Evolutionary conservation across 768 basidiomycete genomes (phyloP), one percentile per base, ranked within the genome.

Genomic region (Tylopilus plumbeoviolaceoides): DNA sequence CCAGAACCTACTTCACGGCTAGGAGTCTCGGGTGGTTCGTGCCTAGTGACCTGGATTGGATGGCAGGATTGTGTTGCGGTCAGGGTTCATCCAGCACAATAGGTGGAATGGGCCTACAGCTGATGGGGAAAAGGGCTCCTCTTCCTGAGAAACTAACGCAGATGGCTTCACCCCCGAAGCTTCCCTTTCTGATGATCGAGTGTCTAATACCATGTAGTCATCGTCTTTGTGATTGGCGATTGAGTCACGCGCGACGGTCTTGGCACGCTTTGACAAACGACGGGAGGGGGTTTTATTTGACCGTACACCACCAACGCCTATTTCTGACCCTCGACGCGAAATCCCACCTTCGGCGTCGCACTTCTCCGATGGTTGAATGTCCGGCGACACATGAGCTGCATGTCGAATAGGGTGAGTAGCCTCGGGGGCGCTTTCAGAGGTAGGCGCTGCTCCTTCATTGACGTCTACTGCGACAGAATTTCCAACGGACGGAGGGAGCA

Each of bases 221-320:
- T 9, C 42, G 23, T 40, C 33, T 25, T 15, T 36, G 20, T 39
- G 20, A 18, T 12, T 9, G 43, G 44, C 5, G 1, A 12, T 35
- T n/a, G 46, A 50, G 42, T 44, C 28, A 5, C 20, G 36, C 12
- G 23, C 35, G 23, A 18, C 18, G 31, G 44, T 41, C 25, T 27
- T 25, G 14, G 23, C 17, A 51, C 51, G 60, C 30, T 54, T 56
- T 49, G 53, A 31, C n/a, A 50, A 38, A 21, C 30, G 31, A 9
- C 31, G 42, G 4, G 38, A 39, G 11, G 44, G 23, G 20, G 15
- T 9, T 23, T n/a, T 25, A 10, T 12, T 41, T 28, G 47, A 45
- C 40, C 23, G 47, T 21, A 41, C 30, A 36, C 39, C 46, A 27
- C 30, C 50, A 6, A 21, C 15, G n/a, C 42, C 52, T 38, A 33